phyloP scores from a whole-genome alignment of 2,329 filamentous ascomycete genomes.

The Colletotrichum aenigma region DNA sequence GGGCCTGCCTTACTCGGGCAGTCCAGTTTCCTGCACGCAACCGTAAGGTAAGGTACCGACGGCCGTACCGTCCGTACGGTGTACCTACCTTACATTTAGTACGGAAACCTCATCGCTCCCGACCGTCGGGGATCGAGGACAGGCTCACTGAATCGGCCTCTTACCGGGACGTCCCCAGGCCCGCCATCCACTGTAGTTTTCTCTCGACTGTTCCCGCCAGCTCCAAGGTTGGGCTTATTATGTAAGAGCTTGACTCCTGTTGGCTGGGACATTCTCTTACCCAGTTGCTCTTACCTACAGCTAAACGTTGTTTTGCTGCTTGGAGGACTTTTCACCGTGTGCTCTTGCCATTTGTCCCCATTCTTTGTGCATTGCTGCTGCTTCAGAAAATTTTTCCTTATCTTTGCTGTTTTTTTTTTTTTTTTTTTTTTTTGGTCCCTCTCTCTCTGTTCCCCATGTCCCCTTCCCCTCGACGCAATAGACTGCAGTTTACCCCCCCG shows the following conservation, averaged over 20 bases:
- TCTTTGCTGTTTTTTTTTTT: slow-evolving; percentile 10
- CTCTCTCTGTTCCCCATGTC: not conserved
- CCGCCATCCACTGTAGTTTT: not conserved
- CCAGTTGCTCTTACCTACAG: slow-evolving; percentile 16
- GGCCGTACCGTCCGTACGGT: not conserved
- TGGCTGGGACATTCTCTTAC: slow-evolving; percentile 8
- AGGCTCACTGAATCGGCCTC: slow-evolving; percentile 4
- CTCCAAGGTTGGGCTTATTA: slow-evolving; percentile 16
- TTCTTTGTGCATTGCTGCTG: slow-evolving; percentile 10
- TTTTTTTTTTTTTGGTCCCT: not conserved
- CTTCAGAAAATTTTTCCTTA: slow-evolving; percentile 23
- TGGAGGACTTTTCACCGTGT: not conserved
- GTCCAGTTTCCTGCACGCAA: not conserved
- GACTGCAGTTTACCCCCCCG: not conserved
- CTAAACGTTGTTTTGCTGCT: not conserved
- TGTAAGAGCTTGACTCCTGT: slow-evolving; percentile 21
- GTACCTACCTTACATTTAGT: not conserved
- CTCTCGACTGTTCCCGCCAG: not conserved
- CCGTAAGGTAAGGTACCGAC: not conserved
- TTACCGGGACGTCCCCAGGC: not conserved
- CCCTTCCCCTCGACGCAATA: not conserved
- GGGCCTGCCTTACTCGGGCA: not conserved
- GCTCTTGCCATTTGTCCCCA: slow-evolving; percentile 10
- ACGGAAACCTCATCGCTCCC: not conserved
- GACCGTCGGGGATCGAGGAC: not conserved